Evolutionary conservation across 768 basidiomycete genomes (phyloP).

Genomic region (Pleurotus sapidus): DNA sequence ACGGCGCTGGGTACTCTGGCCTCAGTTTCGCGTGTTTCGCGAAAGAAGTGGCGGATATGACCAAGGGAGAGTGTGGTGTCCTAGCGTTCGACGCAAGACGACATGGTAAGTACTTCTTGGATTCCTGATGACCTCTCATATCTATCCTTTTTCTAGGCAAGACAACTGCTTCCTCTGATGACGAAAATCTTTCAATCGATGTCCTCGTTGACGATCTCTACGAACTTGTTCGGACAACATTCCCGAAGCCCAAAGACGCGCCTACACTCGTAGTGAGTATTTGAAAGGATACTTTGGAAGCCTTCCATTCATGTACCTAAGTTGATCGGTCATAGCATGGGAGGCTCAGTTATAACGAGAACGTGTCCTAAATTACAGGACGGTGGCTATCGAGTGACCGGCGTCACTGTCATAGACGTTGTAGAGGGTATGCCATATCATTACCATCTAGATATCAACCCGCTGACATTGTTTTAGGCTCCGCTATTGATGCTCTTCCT

Average conservation of each 20-base stretch:
- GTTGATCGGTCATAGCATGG: conserved; percentile 97
- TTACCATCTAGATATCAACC: background rate
- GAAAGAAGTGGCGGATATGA: conserved; percentile 62
- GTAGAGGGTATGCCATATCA: conserved; percentile 66
- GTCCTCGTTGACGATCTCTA: conserved; percentile 73
- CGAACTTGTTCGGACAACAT: conserved; percentile 66
- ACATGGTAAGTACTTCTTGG: conserved; percentile 61
- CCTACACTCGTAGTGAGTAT: conserved; percentile 73
- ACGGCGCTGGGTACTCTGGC: conserved; percentile 92
- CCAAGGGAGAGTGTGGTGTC: conserved; percentile 75
- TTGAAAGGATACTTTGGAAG: background rate
- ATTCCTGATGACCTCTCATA: background rate
- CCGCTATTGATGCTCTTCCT: conserved; percentile 89
- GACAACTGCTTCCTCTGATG: conserved; percentile 42
- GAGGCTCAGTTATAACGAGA: conserved; percentile 83
- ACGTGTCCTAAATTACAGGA: conserved; percentile 66
- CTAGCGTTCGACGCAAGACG: conserved; percentile 80
- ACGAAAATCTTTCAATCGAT: conserved; percentile 67
- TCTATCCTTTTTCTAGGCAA: conserved; percentile 47
- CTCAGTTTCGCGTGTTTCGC: conserved; percentile 90
- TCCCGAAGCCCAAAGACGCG: conserved; percentile 55
- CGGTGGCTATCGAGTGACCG: conserved; percentile 66
- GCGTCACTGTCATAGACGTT: conserved; percentile 82
- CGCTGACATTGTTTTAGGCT: conserved; percentile 48
- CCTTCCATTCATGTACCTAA: conserved; percentile 20